Evolutionary conservation across 2,329 filamentous ascomycete genomes (phyloP).

Genomic region (Neoarthrinium moseri): DNA sequence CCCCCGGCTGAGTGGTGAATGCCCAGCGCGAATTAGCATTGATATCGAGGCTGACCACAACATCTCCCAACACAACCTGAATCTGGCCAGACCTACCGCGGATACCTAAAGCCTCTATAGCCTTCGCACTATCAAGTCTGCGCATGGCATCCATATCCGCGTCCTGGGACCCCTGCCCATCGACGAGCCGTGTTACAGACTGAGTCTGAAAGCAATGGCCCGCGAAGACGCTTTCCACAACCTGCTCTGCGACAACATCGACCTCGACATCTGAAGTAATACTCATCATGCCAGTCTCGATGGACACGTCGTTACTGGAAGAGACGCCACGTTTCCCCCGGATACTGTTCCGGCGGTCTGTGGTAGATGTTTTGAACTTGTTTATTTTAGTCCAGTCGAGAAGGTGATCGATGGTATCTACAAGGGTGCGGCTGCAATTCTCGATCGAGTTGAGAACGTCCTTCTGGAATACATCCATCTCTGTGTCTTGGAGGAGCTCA

Average conservation of each 20-base stretch:
- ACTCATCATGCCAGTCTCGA: conserved; percentile 22
- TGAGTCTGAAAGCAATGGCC: conserved; percentile 35
- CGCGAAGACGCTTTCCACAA: conserved; percentile 45
- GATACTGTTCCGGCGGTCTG: background rate
- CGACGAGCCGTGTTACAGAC: background rate
- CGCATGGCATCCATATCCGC: background rate
- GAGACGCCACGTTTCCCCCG: background rate
- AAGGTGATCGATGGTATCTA: conserved; percentile 53
- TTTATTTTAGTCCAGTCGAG: conserved; percentile 57
- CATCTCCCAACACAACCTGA: conserved; percentile 10
- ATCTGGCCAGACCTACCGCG: background rate
- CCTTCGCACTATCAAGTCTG: background rate
- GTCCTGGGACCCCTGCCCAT: background rate
- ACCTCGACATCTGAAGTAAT: conserved; percentile 30
- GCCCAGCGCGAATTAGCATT: conserved; percentile 46
- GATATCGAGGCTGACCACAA: conserved; percentile 52
- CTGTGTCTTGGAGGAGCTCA: conserved; percentile 51
- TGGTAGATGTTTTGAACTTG: conserved; percentile 23
- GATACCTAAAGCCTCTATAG: background rate
- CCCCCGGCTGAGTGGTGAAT: conserved; percentile 54
- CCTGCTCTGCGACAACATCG: conserved; percentile 42
- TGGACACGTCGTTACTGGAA: background rate
- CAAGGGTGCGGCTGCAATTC: conserved; percentile 47
- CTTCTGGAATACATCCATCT: conserved; percentile 43
- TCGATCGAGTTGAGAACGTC: conserved; percentile 49